These are phyloP conservation scores for Ganoderma lucidum DNA, from an alignment of 1,284 basidiomycete species.

Conservation along the genomic window DNA sequence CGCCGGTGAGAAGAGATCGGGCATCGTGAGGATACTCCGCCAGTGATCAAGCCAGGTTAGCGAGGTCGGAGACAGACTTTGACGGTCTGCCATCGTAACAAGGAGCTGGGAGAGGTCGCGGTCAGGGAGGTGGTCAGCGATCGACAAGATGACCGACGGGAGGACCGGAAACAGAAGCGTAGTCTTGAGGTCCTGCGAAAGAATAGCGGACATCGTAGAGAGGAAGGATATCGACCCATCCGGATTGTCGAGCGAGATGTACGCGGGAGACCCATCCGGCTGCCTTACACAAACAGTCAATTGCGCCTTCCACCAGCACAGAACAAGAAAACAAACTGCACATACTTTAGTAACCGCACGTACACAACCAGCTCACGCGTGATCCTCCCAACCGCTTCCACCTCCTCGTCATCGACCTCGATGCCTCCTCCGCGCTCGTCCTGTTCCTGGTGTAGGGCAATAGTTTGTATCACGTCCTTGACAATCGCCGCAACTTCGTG, in stretches of 20 bases:
- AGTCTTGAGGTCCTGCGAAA: conserved; percentile 63
- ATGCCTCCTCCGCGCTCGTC: conserved; percentile 69
- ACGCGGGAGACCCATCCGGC: conserved; percentile 47
- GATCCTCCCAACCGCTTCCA: conserved; percentile 65
- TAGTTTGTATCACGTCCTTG: conserved; percentile 74
- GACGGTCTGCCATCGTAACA: conserved; percentile 64
- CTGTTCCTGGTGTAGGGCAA: conserved; percentile 38
- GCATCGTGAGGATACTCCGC: conserved; percentile 61
- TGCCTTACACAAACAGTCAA: conserved; percentile 48
- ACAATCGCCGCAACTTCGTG: conserved; percentile 72
- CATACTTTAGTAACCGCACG: conserved; percentile 61
- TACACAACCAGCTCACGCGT: conserved; percentile 64
- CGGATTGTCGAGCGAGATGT: conserved; percentile 39
- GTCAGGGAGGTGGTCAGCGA: conserved; percentile 71
- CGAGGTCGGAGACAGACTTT: conserved; percentile 72
- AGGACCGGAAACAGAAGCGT: conserved; percentile 65
- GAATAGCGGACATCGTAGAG: conserved; percentile 62
- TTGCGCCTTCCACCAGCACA: neutral
- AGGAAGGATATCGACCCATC: conserved; percentile 65
- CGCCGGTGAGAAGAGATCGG: conserved; percentile 52
- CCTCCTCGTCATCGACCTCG: conserved; percentile 70
- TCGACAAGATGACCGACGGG: conserved; percentile 65
- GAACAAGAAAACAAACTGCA: conserved; percentile 28
- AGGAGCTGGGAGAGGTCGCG: conserved; percentile 67
- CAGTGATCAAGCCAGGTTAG: conserved; percentile 75